Evolutionary conservation across 2,329 filamentous ascomycete genomes (phyloP), one percentile per base, ranked within the genome.

Genomic region (Penicillium brasilianum): DNA sequence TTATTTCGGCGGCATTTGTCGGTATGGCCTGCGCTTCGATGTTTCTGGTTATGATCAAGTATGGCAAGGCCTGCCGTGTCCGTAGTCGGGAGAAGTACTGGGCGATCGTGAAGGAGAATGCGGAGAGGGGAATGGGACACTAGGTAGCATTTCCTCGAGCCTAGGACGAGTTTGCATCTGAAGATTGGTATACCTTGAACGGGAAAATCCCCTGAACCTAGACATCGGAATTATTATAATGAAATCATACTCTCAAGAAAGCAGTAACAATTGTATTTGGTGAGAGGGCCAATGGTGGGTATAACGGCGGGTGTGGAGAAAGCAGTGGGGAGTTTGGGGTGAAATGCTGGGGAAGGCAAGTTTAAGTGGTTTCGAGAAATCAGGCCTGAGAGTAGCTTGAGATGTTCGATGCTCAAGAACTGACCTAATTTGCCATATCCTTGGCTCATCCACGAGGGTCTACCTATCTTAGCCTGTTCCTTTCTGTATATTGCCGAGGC

Each of bases 41-140:
- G 1, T 80, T 80, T 60, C 62, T 80, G 14, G 57, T 76, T 10
- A 79, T 80, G 76, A 70, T 79, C 20, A 72, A 72, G 63, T 78
- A 60, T 51, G 78, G 78, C 8, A 80, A 80, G 61, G 63, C 51
- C 9, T 76, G 74, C 57, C 70, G 77, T 6, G 66, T 69, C 22
- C 70, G 66, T 7, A 77, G 71, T 46, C 74, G 72, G 6, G 72
- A 72, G 50, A 75, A 69, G 58, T 79, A 79, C 57, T 78, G 77
- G 76, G 66, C 65, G 13, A 67, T 77, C 16, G 76, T 78, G 1
- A 62, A 62, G 5, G 72, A 76, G 63, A 76, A 76, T 36, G 62
- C 65, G 66, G 69, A 70, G 44, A 74, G 68, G 55, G 73, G 74
- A 11, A 74, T 77, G 73, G 66, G 65, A 0, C 73, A 76, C 63